Conservation (phyloP, 805 yeast species). For the Pichia cephalocereana region DNA sequence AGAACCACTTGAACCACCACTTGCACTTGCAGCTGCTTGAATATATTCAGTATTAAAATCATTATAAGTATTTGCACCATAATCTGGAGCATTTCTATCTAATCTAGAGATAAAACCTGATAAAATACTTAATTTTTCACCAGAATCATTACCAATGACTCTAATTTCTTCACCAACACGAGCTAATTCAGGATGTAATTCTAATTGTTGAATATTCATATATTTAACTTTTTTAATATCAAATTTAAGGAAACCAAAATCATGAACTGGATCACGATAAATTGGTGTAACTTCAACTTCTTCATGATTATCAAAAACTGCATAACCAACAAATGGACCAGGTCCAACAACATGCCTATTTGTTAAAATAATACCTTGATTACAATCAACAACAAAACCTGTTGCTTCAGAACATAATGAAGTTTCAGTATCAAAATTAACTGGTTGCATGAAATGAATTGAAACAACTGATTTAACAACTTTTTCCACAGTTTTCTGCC, state of each 20-base stretch:
- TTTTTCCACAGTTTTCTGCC: slow-evolving; percentile 75
- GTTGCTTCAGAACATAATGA: slow-evolving; percentile 86
- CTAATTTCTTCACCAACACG: slow-evolving; percentile 89
- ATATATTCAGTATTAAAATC: slow-evolving; percentile 92
- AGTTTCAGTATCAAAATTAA: slow-evolving; percentile 76
- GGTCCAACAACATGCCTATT: slow-evolving; percentile 95
- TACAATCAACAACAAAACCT: slow-evolving; percentile 85
- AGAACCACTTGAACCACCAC: slow-evolving; percentile 94
- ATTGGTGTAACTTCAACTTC: slow-evolving; percentile 80
- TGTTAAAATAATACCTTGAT: slow-evolving; percentile 75
- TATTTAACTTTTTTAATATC: slow-evolving; percentile 65
- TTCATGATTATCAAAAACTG: slow-evolving; percentile 89
- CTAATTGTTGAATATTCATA: slow-evolving; percentile 58
- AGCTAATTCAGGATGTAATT: slow-evolving; percentile 72
- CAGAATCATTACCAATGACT: slow-evolving; percentile 95
- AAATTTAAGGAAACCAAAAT: slow-evolving; percentile 81
- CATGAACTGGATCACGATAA: slow-evolving; percentile 92
- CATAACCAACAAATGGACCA: slow-evolving; percentile 88
- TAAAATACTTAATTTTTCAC: slow-evolving; percentile 82
- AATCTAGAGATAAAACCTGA: slow-evolving; percentile 79
- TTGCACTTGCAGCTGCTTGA: slow-evolving; percentile 93
- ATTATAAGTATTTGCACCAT: slow-evolving; percentile 78
- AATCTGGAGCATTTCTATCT: slow-evolving; percentile 92
- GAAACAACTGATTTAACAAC: slow-evolving; percentile 86
- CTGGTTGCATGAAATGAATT: slow-evolving; percentile 80